Conservation (phyloP, 1,139 yeast genomes). For the Arxiozyma telluris region DNA sequence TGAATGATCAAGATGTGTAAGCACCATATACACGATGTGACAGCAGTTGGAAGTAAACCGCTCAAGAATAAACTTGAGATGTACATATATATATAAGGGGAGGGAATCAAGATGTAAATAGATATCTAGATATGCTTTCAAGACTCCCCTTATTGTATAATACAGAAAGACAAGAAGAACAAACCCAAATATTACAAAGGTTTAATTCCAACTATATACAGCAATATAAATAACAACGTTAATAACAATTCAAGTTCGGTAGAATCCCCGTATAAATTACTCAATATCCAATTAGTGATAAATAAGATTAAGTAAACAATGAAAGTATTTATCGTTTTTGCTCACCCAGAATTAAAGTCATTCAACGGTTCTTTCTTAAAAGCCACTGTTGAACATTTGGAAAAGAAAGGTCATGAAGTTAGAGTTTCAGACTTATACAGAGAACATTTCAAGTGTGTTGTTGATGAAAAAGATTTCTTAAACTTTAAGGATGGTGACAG, state of each 20-base stretch:
- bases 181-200: neutral
- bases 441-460: conserved; percentile 16
- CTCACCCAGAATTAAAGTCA: conserved; percentile 21
- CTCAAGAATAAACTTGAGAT: neutral
- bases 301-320: conserved; percentile 2
- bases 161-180: no score
- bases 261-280: no score
- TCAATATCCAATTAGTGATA: no score
- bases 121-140: neutral
- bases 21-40: no score
- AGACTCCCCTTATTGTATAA: no score
- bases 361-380: conserved; percentile 16
- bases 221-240: no score
- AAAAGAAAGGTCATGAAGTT: conserved; percentile 20
- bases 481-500: conserved; percentile 8
- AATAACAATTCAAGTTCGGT: no score
- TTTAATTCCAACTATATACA: no score
- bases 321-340: conserved; percentile 20
- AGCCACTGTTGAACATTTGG: conserved; percentile 11
- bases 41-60: neutral
- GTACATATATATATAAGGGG: neutral
- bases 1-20: no score
- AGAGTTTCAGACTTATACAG: conserved; percentile 19
- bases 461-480: conserved; percentile 17
- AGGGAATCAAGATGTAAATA: neutral